phyloP scores from a whole-genome alignment of 805 yeast species.

The Citeromyces nyonsensis region DNA sequence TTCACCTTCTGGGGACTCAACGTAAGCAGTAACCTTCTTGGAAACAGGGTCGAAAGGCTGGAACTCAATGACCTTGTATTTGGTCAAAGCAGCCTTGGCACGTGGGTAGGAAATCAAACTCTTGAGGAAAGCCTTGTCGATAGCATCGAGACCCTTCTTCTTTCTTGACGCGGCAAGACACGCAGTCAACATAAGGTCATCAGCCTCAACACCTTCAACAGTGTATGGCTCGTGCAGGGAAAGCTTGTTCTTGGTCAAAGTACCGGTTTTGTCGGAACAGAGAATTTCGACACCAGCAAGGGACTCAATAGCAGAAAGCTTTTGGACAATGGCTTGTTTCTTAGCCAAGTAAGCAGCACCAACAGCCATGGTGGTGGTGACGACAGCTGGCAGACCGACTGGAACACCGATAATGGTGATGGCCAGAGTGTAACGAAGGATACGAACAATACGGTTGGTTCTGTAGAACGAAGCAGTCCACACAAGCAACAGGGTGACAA shows the following conservation, averaged over 20 bases:
- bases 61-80: conserved; percentile 90
- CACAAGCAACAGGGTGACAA: conserved; percentile 73
- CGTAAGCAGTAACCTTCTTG: conserved; percentile 89
- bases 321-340: conserved; percentile 95
- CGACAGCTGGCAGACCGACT: conserved; percentile 97
- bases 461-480: conserved; percentile 95
- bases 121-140: conserved; percentile 92
- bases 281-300: conserved; percentile 95
- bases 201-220: conserved; percentile 92
- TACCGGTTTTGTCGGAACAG: conserved; percentile 97
- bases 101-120: conserved; percentile 79
- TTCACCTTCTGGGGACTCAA: conserved; percentile 93
- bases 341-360: conserved; percentile 98
- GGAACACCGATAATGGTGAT: conserved; percentile 97
- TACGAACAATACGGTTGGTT: conserved; percentile 71
- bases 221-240: conserved; percentile 95
- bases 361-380: conserved; percentile 98
- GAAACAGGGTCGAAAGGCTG: conserved; percentile 97
- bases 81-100: conserved; percentile 83
- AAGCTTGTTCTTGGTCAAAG: conserved; percentile 92
- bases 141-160: conserved; percentile 96
- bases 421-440: conserved; percentile 85
- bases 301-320: conserved; percentile 92
- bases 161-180: conserved; percentile 96
- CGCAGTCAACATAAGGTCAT: conserved; percentile 93